A percentile compares a stretch with the other conserved stretches of the same genome.
Conservation (phyloP, 305 asterid species). For the Fraxinus latifolia region DNA sequence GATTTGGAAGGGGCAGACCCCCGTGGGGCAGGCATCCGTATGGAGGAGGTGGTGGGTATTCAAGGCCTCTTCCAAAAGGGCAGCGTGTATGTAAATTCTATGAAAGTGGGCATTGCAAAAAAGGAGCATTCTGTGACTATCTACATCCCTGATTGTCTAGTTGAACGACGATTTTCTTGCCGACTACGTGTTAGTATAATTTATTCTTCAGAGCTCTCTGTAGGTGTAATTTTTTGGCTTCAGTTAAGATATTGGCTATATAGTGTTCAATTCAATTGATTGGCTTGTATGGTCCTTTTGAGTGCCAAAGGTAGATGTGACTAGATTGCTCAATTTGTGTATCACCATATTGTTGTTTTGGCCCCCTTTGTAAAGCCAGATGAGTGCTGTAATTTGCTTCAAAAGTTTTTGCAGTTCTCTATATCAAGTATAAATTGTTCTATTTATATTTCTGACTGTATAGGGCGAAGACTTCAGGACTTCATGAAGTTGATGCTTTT, state of each 20-base stretch:
- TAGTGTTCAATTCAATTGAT: neutral
- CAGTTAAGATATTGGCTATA: neutral
- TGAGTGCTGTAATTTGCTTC: neutral
- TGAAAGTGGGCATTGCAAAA: slow-evolving; percentile 82
- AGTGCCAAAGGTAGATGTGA: neutral
- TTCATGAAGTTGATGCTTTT: neutral
- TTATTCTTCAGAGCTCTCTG: slow-evolving; percentile 5
- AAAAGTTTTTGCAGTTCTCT: neutral
- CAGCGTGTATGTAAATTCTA: slow-evolving; percentile 83
- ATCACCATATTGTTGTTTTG: neutral
- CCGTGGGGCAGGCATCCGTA: slow-evolving; percentile 64
- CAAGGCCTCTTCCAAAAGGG: slow-evolving; percentile 61
- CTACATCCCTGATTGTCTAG: slow-evolving; percentile 55
- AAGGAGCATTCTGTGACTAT: slow-evolving; percentile 83
- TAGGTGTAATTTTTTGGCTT: neutral
- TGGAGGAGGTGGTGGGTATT: slow-evolving; percentile 56
- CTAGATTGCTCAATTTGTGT: slow-evolving; percentile 3
- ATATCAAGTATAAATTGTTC: neutral
- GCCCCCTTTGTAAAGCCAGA: neutral
- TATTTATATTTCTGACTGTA: neutral
- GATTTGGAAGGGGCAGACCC: slow-evolving; percentile 58
- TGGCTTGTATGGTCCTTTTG: neutral
- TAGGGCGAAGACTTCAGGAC: neutral
- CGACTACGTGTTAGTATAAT: slow-evolving; percentile 23
- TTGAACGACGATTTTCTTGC: slow-evolving; percentile 10